Base-by-base conservation (phyloP, 108 stramenopile species). In the Cyclotella choctawhatcheeana region DNA sequence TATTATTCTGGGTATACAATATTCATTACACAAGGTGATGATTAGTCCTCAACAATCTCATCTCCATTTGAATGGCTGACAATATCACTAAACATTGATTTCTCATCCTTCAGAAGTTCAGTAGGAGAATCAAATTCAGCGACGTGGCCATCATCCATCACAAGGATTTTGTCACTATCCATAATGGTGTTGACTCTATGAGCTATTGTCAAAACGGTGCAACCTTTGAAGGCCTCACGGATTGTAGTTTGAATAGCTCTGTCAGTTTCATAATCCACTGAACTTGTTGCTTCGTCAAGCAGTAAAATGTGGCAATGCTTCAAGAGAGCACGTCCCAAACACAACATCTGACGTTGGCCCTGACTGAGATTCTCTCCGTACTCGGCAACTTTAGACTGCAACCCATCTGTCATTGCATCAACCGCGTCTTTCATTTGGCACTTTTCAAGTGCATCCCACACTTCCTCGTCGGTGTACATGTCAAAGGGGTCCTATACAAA, bases 171-270 rank as follows among this genome's bases (percentile, higher is more conserved):
- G 63, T 98, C 97, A 60, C 81, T 90, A 69, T 99, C 97, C 66
- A 96, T 88, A 58, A 99, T 92, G 1, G 97, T 97, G 69, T 97
- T 89, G 45, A 98, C 88, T 44, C 99, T 73, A 61, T 98, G 97
- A 16, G 98, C 97, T 72, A 98, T 95, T 32, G 94, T 92, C 7
- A 97, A 58, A 17, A 96, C 85, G 21, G 97, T 97, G 64, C 87
- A 77, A 18, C 78, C 69, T 33, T 56, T 59, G 73, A 96, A 95
- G 12, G 77, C 84, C 67, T 79, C 74, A 2, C 89, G 81, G 14
- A 96, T 79, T 5, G 90, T 88, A 25, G 83, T 59, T 73, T 97
- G 96, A 56, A 98, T 93, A 25, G 92, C 84, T 17, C 56, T 53
- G 70, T 97, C 96, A 4, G 95, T 95, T 44, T 95, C 96, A 58